Conservation (phyloP, 257 asterid genomes). For the Scutellaria baicalensis region DNA sequence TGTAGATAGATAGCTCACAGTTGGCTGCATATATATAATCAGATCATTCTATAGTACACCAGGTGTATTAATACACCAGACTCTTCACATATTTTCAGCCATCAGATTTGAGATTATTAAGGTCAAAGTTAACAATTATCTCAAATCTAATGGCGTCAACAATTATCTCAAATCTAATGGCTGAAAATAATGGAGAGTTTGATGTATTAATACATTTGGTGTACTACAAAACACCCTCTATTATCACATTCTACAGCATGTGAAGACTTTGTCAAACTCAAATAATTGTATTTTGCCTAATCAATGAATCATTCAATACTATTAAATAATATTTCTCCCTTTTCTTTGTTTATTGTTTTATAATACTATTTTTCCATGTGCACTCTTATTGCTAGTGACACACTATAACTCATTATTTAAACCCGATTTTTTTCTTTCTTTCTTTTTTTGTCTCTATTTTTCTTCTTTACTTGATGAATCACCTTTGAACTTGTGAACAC, state of each 20-base stretch:
- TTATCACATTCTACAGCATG: neutral
- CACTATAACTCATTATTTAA: neutral
- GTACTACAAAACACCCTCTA: too few species aligned
- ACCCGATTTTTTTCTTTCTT: neutral
- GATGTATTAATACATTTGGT: too few species aligned
- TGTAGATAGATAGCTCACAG: neutral
- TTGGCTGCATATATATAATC: conserved; percentile 7
- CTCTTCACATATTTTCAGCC: too few species aligned
- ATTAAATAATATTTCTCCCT: neutral
- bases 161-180: too few species aligned
- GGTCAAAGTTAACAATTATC: too few species aligned
- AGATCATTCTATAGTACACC: too few species aligned
- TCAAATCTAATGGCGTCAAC: too few species aligned
- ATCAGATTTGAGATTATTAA: too few species aligned
- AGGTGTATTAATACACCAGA: too few species aligned
- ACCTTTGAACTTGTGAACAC: neutral
- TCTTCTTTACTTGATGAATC: neutral
- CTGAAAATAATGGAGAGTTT: too few species aligned
- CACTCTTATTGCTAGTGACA: neutral
- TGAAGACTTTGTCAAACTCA: neutral
- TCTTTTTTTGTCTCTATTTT: neutral
- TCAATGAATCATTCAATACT: too few species aligned
- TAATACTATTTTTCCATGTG: conserved; percentile 6
- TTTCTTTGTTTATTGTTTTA: neutral
- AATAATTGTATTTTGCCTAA: neutral